Conservation (phyloP, 306 rosid genomes). For the Sicyos baderoa region DNA sequence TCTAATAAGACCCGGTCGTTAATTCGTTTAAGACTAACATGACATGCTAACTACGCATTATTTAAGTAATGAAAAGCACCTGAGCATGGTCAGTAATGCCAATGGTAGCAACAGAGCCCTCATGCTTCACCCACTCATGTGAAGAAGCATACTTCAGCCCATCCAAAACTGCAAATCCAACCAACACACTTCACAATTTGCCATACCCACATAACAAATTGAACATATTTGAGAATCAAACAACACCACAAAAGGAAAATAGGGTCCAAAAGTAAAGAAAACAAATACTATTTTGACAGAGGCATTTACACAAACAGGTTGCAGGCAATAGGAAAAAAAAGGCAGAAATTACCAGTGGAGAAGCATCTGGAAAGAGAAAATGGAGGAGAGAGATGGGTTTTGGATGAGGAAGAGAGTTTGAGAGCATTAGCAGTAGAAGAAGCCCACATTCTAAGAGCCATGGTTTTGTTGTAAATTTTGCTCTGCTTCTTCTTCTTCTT, state of each 20-base stretch:
- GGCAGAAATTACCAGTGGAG: constrained; percentile 44
- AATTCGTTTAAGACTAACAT: not conserved
- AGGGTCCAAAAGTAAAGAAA: not conserved
- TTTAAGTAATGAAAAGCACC: constrained; percentile 31
- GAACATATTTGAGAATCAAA: not conserved
- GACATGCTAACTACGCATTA: not conserved
- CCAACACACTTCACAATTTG: not conserved
- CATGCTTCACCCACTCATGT: constrained; percentile 98
- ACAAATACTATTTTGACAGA: not conserved
- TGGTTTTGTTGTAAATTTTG: constrained; percentile 17
- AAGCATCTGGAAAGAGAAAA: constrained; percentile 68
- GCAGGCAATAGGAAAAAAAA: not conserved
- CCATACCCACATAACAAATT: not conserved
- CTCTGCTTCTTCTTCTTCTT: not conserved
- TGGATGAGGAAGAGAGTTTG: constrained; percentile 57
- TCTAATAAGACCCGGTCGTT: not conserved
- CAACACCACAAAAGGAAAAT: not conserved
- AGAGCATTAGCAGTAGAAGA: constrained; percentile 88
- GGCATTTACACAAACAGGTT: too few species aligned
- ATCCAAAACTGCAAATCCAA: constrained; percentile 58
- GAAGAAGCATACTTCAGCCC: constrained; percentile 88
- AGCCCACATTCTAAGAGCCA: constrained; percentile 97
- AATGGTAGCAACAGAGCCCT: constrained; percentile 73
- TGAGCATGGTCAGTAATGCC: constrained; percentile 96
- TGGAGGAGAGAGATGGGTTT: constrained; percentile 47